A percentile compares a stretch with the other conserved stretches of the same genome.
Evolutionary conservation across 306 rosid genomes (phyloP).

Genomic region (Cicer bijugum): DNA sequence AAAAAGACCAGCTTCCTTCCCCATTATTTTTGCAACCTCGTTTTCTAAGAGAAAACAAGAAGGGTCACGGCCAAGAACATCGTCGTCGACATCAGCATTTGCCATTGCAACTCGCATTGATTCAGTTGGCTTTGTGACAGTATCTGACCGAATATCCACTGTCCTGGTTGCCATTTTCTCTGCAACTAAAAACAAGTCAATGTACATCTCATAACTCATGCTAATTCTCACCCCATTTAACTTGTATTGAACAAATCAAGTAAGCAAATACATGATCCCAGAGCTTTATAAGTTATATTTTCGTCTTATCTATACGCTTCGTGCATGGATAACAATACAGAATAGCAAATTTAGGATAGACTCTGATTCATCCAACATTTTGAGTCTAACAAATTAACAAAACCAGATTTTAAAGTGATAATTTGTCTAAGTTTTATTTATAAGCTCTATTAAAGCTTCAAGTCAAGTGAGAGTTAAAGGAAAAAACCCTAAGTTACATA

Average conservation of each 20-base stretch:
- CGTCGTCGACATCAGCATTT: conserved; percentile 82
- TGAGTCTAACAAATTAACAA: too few relatives aligned
- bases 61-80: conserved; percentile 76
- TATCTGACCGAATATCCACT: conserved; percentile 87
- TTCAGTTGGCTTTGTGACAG: conserved; percentile 83
- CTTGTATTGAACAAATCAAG: background rate
- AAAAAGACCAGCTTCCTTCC: conserved; percentile 83
- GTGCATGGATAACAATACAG: background rate
- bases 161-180: conserved; percentile 65
- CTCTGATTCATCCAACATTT: background rate
- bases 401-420: too few relatives aligned
- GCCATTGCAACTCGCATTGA: conserved; percentile 82
- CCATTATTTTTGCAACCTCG: conserved; percentile 74
- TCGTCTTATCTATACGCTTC: background rate
- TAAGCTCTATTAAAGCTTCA: too few relatives aligned
- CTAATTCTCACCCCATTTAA: background rate
- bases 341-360: background rate
- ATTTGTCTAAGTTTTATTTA: too few relatives aligned
- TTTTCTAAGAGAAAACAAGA: conserved; percentile 66
- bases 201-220: background rate
- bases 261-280: background rate
- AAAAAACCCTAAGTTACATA: too few relatives aligned
- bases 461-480: too few relatives aligned
- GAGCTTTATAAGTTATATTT: background rate
- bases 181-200: conserved; percentile 34